Evolutionary conservation across 2,329 filamentous ascomycete species (phyloP), one percentile per base, ranked within the genome.

Genomic region (Aplosporella prunicola): DNA sequence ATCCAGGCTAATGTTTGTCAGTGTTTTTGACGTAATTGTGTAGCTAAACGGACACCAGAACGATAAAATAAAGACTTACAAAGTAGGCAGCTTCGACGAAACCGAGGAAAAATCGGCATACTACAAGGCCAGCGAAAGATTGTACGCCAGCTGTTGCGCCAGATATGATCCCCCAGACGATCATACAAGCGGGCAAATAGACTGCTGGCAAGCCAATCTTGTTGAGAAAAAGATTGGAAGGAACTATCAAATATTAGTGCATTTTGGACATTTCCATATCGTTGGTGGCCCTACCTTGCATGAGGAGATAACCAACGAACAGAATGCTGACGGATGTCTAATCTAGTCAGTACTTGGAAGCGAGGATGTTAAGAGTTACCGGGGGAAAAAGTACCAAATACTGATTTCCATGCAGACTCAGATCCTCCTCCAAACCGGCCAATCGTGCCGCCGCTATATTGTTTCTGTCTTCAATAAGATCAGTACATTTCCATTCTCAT

Each of bases 391-490:
- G 68, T 3, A 76, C 78, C 40, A 76, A 70, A 51, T 82, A 82
- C 52, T 83, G 63, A 3, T 67, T 69, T 46, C 72, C 61, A 26
- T 57, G 56, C 43, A 82, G 62, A 2, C 63, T 53, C 15, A 82
- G 58, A 35, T 82, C 79, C 7, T 65, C 63, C 40, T 80, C 72
- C 14, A 84, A 62, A 5, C 78, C 78, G 10, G 58, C 56, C 27
- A 83, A 65, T 15, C 74, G 69, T 1, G 80, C 80, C 1, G 77
- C 70, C 2, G 77, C 77, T 44, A 82, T 80, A 55, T 82, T 80
- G 53, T 80, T 80, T 23, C 76, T 65, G 49, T 80, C 76, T n/a
- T n/a, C n/a, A n/a, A n/a, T n/a, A n/a, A n/a, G n/a, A n/a, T n/a
- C n/a, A n/a, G n/a, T n/a, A n/a, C n/a, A n/a, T n/a, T n/a, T n/a